Evolutionary conservation across 2,329 filamentous ascomycete species (phyloP).

Genomic region (Ophiostoma himal-ulmi): DNA sequence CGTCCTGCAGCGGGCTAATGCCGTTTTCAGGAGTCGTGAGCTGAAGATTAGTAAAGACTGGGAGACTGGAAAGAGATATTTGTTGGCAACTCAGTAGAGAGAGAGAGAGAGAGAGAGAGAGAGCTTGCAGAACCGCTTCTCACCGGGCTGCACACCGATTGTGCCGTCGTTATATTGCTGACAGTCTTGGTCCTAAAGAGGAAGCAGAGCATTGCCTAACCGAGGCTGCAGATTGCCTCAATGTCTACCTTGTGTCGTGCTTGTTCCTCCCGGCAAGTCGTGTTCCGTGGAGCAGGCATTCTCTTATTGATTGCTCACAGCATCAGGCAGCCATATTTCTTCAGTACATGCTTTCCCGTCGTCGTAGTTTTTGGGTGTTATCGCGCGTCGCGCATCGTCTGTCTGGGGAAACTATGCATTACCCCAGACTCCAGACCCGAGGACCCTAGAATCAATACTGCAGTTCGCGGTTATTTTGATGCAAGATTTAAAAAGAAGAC

Average conservation of each 20-base stretch:
- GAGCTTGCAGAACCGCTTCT: not conserved
- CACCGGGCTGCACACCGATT: not conserved
- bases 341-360: not conserved
- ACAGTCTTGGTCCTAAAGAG: not conserved
- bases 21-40: conserved; percentile 13
- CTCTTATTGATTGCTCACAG: not conserved
- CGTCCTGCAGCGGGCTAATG: conserved; percentile 15
- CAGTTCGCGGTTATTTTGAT: not conserved
- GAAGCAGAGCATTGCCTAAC: not conserved
- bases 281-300: not conserved
- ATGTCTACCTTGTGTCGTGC: not conserved
- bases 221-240: not conserved
- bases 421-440: not conserved
- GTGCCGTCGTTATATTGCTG: not conserved
- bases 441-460: not conserved
- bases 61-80: not conserved
- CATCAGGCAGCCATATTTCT: not conserved
- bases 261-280: not conserved
- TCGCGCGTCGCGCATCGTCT: not conserved
- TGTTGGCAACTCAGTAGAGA: not conserved
- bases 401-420: not conserved
- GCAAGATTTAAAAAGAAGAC: not conserved
- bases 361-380: not conserved
- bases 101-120: not conserved
- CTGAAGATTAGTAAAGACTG: not conserved